phyloP scores from a whole-genome alignment of 2,329 filamentous ascomycete species.

The Alternaria dauci region DNA sequence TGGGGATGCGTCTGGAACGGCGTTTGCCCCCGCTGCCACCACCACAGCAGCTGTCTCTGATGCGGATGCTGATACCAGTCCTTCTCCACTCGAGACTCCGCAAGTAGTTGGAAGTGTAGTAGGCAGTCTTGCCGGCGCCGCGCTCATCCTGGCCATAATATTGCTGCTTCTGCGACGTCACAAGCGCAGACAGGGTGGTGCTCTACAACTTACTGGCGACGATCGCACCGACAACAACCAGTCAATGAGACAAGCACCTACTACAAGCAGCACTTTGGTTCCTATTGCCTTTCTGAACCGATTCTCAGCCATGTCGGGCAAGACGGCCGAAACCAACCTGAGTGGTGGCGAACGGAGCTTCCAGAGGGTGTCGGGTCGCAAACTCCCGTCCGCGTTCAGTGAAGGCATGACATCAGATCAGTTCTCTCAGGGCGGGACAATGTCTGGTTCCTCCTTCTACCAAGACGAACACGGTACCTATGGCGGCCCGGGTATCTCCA shows the following conservation, averaged over 20 bases:
- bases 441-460: slow-evolving; percentile 55
- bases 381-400: slow-evolving; percentile 59
- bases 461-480: slow-evolving; percentile 56
- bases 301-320: slow-evolving; percentile 51
- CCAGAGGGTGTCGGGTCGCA: slow-evolving; percentile 58
- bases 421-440: slow-evolving; percentile 40
- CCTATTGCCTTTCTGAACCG: slow-evolving; percentile 51
- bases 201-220: slow-evolving; percentile 42
- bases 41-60: slow-evolving; percentile 22
- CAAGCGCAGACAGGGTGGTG: slow-evolving; percentile 48
- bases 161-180: slow-evolving; percentile 64
- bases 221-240: slow-evolving; percentile 39
- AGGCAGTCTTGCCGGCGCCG: slow-evolving; percentile 66
- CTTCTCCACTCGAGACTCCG: slow-evolving; percentile 55
- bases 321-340: slow-evolving; percentile 48
- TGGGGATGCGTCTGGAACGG: slow-evolving; percentile 27
- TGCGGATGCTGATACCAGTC: slow-evolving; percentile 18
- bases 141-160: slow-evolving; percentile 60
- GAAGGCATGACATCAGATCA: slow-evolving; percentile 56
- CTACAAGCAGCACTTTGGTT: slow-evolving; percentile 49
- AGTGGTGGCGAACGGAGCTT: slow-evolving; percentile 55
- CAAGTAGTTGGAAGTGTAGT: slow-evolving; percentile 70
- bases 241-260: slow-evolving; percentile 50
- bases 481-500: slow-evolving; percentile 38
- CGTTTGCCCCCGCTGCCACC: slow-evolving; percentile 24